Evolutionary conservation across 345 rosid genomes (phyloP), one percentile per base, ranked within the genome.

Genomic region (Acer saccharum): DNA sequence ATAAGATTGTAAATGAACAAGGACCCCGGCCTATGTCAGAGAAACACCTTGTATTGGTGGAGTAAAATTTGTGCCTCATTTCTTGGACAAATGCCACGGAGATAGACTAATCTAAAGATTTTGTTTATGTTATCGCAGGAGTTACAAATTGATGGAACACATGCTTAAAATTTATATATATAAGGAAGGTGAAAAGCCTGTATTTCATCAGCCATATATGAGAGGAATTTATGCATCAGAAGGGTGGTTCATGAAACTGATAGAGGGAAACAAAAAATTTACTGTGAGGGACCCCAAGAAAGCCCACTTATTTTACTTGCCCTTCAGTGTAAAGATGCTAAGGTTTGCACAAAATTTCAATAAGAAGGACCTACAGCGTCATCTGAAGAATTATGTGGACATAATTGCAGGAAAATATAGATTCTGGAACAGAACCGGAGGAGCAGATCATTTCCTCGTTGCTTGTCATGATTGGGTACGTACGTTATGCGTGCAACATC

Each of bases 401-500:
- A 73, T 87, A 70, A 79, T 95, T 75, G 86, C 93, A 6, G 76
- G 81, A 41, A 89, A 85, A 81, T 89, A 93, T 76, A 84, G 81
- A 69, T 95, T 90, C 81, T 95, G 97, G 98, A 95, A 90, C 87
- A 86, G 94, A 85, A 93, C 92, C 4, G 79, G 82, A 32, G 98
- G 98, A 76, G 91, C 92, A 0, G 98, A 95, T 86, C 98, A 95
- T 81, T 92, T 95, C 80, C 78, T 93, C n/a, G 98, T 88, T 43
- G 95, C 91, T 83, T 95, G 98, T 77, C 98, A 95, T 83, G 98
- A 95, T 83, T 93, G 99, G 99, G 98, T 95, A 95, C 66, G 98
- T 95, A 95, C 66, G 86, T 63, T 52, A 52, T 79, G 23, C 41
- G 14, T 76, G 62, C 69, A 55, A 66, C 50, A 68, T 60, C 16